phyloP scores from a whole-genome alignment of 495 filamentous ascomycete species.

The Penicillium daleae region DNA sequence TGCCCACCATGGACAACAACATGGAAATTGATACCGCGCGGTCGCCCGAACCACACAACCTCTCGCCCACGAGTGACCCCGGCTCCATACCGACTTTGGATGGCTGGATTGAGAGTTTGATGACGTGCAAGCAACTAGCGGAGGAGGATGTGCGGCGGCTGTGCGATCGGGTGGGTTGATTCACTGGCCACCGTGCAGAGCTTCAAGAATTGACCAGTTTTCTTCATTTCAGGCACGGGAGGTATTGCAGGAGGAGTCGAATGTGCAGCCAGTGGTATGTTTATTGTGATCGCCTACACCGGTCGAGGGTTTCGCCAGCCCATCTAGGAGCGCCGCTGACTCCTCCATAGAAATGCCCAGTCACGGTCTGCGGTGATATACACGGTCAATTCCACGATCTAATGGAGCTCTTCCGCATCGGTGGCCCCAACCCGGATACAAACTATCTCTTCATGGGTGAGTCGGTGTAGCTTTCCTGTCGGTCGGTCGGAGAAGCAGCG shows the following conservation, averaged over 20 bases:
- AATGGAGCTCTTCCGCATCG: conserved; percentile 94
- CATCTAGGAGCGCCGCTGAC: conserved; percentile 21
- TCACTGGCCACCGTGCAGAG: not conserved
- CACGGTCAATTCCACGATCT: conserved; percentile 93
- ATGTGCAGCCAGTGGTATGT: conserved; percentile 97
- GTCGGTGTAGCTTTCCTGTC: conserved; percentile 24
- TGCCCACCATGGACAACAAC: conserved; percentile 83
- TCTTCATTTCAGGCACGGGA: conserved; percentile 73
- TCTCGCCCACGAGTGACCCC: conserved; percentile 76
- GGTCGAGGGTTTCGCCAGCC: conserved; percentile 20
- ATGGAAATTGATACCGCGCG: conserved; percentile 90
- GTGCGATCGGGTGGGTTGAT: conserved; percentile 85
- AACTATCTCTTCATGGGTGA: conserved; percentile 96
- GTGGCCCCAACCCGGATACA: conserved; percentile 88
- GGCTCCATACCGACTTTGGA: conserved; percentile 90
- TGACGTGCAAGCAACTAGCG: conserved; percentile 96
- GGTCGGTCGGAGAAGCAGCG: conserved; percentile 18
- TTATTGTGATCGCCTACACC: conserved; percentile 21
- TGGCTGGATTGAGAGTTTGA: conserved; percentile 97
- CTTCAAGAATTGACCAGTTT: conserved; percentile 27
- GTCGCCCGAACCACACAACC: conserved; percentile 76
- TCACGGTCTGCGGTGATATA: conserved; percentile 92
- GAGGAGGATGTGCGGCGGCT: conserved; percentile 94
- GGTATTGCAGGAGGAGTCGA: conserved; percentile 95
- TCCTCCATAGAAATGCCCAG: conserved; percentile 78